phyloP scores from a whole-genome alignment of 768 basidiomycete species.

The Boletus sp. region DNA sequence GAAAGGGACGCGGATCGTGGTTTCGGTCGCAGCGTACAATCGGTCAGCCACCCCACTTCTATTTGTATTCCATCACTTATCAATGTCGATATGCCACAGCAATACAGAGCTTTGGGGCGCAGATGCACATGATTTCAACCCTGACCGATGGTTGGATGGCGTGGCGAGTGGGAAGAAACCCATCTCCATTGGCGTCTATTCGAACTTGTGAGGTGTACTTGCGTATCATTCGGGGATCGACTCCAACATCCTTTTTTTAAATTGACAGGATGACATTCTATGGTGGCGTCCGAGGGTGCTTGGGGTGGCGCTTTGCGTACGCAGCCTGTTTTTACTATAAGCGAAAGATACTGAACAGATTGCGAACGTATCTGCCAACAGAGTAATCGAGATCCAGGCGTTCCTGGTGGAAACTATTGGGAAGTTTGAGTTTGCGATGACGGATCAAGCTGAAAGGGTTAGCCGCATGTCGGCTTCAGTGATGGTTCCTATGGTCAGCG shows the following conservation, averaged over 20 bases:
- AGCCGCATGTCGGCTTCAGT: conserved; percentile 28
- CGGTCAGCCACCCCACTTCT: conserved; percentile 34
- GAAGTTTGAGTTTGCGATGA: conserved; percentile 49
- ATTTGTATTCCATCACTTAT: neutral
- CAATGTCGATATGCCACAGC: conserved; percentile 6
- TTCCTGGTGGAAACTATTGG: conserved; percentile 56
- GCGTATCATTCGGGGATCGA: neutral
- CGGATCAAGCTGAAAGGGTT: conserved; percentile 30
- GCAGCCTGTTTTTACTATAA: neutral
- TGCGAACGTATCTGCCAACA: conserved; percentile 7
- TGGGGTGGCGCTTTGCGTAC: conserved; percentile 35
- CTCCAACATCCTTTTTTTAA: neutral
- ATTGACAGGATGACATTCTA: conserved; percentile 30
- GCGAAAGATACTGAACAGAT: neutral
- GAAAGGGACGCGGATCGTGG: conserved; percentile 39
- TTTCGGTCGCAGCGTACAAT: conserved; percentile 56
- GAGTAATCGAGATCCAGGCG: conserved; percentile 52
- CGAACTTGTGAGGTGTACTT: conserved; percentile 22
- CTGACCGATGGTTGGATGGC: conserved; percentile 28
- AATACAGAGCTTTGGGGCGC: conserved; percentile 32
- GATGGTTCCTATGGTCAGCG: conserved; percentile 36
- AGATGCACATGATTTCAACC: conserved; percentile 33
- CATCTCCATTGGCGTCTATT: conserved; percentile 27
- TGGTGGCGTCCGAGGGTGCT: conserved; percentile 23
- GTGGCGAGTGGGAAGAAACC: conserved; percentile 16